Conservation (phyloP, 2,329 filamentous ascomycete species). For the Teratosphaeria pseudoeucalypti region DNA sequence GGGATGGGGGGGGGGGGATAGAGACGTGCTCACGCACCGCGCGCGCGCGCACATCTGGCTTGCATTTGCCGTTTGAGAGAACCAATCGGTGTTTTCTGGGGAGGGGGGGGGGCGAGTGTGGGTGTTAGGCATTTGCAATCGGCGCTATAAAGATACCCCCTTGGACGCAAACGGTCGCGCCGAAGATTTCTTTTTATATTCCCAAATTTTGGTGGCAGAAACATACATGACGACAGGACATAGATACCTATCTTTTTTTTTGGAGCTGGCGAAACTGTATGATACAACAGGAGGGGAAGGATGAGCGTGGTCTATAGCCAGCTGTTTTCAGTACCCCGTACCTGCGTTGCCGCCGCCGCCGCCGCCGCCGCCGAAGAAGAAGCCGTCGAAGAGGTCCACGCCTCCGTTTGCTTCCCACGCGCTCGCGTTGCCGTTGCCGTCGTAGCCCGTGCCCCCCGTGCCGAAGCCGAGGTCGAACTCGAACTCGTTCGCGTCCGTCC, state of each 20-base stretch:
- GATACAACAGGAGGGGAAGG: not conserved
- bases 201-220: not conserved
- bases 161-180: not conserved
- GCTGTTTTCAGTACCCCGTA: conserved; percentile 22
- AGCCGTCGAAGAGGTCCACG: conserved; percentile 53
- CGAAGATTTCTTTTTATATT: not conserved
- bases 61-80: not conserved
- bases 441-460: conserved; percentile 17
- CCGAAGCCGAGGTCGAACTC: conserved; percentile 49
- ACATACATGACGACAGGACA: not conserved
- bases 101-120: not conserved
- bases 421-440: conserved; percentile 19
- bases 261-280: no score
- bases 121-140: not conserved
- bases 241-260: not conserved
- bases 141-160: not conserved
- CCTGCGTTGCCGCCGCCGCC: not conserved
- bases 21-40: not conserved
- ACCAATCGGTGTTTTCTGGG: not conserved
- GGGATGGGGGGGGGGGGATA: not conserved
- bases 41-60: not conserved
- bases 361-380: conserved; percentile 49
- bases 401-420: conserved; percentile 43
- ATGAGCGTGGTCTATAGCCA: not conserved
- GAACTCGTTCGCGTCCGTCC: conserved; percentile 7